Base-by-base conservation (phyloP, 225 moss, liverwort and hornwort genomes). In the Rhytidiadelphus loreus region DNA sequence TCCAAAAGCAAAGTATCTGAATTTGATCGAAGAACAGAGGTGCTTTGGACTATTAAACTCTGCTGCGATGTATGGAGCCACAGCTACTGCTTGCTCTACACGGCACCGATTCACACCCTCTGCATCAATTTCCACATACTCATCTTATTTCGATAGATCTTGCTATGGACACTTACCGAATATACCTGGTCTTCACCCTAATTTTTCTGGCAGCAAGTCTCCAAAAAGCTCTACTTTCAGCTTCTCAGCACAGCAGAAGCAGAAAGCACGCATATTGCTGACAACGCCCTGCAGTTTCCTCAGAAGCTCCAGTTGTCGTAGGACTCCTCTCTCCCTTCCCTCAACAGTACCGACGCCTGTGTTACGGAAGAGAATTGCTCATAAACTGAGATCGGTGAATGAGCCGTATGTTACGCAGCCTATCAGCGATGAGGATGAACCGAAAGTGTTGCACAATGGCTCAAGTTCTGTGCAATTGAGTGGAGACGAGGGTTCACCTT, bases 1-100 rank as follows among this genome's bases (percentile, higher is more conserved):
- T 85, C 28, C 77, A 48, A 20, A 50, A 44, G 62, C 65, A 62
- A 88, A 87, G 66, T 59, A 20, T 74, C 60, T 89, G 74, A 87
- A 39, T 66, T 57, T 37, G 11, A 39, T 39, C 58, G 61, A 71
- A 70, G 63, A 71, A 15, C 48, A 7, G 33, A 61, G 57, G 76
- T 81, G 60, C 55, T 77, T 33, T 78, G 77, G 26, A 53, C 26
- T 64, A 63, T 46, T 39, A 66, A 59, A 50, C 52, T 83, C 81
- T 85, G 88, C 82, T 90, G 89, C 90, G 87, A 93, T 93, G 93
- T 90, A 88, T 87, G 88, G 88, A 72, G 90, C 77, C 88, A 70
- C 77, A 86, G 83, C 80, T 48, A 87, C 89, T 83, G 83, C 86
- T 76, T 88, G 85, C 58, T 48, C 86, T 80, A 25, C n/a, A 43